Evolutionary conservation across 768 basidiomycete genomes (phyloP).

Genomic region (Dioszegia hungarica): DNA sequence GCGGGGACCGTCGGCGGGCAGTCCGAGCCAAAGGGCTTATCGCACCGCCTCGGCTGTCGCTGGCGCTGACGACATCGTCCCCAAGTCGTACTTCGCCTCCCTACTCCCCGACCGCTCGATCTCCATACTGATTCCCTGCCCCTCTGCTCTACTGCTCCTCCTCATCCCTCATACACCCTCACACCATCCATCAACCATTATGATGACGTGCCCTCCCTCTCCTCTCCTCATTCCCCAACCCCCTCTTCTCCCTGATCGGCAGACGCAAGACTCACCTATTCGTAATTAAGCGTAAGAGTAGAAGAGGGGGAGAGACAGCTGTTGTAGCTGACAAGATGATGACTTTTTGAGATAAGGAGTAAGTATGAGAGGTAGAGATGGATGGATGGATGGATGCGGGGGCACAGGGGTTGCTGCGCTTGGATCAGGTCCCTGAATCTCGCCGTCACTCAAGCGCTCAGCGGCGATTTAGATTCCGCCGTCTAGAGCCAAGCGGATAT

Average conservation of each 20-base stretch:
- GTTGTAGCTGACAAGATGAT: neutral
- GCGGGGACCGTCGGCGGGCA: too few relatives aligned
- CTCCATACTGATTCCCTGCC: too few relatives aligned
- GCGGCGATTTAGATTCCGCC: too few relatives aligned
- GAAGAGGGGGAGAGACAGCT: neutral
- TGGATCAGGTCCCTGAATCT: neutral
- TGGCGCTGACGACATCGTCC: too few relatives aligned
- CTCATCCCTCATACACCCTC: too few relatives aligned
- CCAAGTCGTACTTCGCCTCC: too few relatives aligned
- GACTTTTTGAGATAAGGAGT: neutral
- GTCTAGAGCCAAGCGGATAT: too few relatives aligned
- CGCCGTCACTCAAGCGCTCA: neutral
- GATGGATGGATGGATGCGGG: neutral
- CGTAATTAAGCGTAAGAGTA: constrained; percentile 1
- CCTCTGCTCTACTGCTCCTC: too few relatives aligned
- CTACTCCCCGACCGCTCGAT: too few relatives aligned
- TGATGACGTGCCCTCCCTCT: neutral
- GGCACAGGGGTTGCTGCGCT: neutral
- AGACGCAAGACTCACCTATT: neutral
- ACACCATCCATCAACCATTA: too few relatives aligned
- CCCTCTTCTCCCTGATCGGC: neutral
- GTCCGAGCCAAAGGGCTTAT: too few relatives aligned
- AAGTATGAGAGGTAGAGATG: neutral
- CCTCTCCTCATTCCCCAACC: neutral
- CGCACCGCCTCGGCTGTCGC: too few relatives aligned